Percentiles rank a stretch among this genome's conserved stretches.
These are phyloP conservation scores for Malus asiatica DNA, from an alignment of 306 rosid species.

Conservation along the genomic window DNA sequence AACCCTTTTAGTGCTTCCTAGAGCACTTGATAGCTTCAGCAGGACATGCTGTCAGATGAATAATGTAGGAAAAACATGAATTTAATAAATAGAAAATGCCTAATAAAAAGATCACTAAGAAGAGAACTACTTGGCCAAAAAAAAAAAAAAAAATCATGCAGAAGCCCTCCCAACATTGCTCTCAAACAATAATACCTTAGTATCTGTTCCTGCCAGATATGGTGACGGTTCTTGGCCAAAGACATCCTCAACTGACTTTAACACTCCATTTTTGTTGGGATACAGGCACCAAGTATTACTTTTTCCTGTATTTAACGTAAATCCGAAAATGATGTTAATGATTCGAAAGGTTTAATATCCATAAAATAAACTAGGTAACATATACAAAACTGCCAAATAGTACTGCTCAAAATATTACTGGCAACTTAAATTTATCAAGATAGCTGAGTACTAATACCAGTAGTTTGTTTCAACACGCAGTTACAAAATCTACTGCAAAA, in stretches of 20 bases:
- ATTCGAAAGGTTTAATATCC: constrained; percentile 7
- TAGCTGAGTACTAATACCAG: neutral
- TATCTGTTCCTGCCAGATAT: constrained; percentile 20
- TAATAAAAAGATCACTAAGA: neutral
- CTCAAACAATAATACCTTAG: constrained; percentile 33
- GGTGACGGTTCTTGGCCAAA: constrained; percentile 43
- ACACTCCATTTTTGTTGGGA: constrained; percentile 61
- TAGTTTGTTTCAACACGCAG: constrained; percentile 11
- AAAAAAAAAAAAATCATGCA: neutral
- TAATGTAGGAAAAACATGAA: neutral
- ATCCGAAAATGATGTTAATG: constrained; percentile 1
- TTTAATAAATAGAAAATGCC: neutral
- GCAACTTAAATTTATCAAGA: neutral
- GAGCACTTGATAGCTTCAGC: neutral
- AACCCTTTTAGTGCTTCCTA: neutral
- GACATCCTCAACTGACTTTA: constrained; percentile 60
- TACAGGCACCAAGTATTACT: constrained; percentile 81
- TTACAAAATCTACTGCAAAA: neutral
- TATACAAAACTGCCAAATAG: neutral
- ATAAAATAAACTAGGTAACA: neutral
- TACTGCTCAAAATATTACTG: neutral
- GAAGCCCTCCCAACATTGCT: neutral
- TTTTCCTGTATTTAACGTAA: constrained; percentile 46
- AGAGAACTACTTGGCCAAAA: neutral
- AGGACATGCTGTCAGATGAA: neutral